Conservation (phyloP, 345 rosid genomes). For the Syzygium oleosum region DNA sequence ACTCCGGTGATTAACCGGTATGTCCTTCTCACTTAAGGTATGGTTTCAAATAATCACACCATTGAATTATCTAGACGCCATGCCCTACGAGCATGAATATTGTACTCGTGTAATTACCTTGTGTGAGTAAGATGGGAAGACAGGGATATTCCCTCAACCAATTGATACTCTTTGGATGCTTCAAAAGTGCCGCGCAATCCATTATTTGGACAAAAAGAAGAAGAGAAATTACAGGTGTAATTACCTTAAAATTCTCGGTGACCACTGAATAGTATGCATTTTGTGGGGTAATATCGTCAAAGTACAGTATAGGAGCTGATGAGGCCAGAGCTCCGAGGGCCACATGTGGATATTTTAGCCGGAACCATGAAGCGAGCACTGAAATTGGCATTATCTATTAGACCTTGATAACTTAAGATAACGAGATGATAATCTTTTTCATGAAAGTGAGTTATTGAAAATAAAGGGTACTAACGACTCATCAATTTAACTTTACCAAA, state of each 20-base stretch:
- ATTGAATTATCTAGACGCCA: not conserved
- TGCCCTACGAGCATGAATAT: not conserved
- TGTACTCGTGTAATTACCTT: not conserved
- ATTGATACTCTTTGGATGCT: not conserved
- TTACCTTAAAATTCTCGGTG: slow-evolving; percentile 40
- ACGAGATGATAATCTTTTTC: not conserved
- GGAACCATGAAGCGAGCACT: slow-evolving; percentile 71
- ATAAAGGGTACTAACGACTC: not conserved
- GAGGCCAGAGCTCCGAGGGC: slow-evolving; percentile 59
- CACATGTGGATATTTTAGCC: slow-evolving; percentile 58
- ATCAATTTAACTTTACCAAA: not conserved
- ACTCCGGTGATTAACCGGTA: not conserved
- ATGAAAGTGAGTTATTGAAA: not conserved
- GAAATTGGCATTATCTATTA: not conserved
- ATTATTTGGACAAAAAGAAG: not conserved
- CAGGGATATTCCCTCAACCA: not conserved
- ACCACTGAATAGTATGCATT: slow-evolving; percentile 38
- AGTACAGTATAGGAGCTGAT: slow-evolving; percentile 61
- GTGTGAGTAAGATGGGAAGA: not conserved
- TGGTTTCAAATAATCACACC: not conserved
- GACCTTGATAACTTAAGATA: accelerated
- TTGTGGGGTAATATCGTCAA: slow-evolving; percentile 33
- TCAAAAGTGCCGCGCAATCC: not conserved
- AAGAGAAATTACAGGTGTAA: not conserved
- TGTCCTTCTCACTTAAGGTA: not conserved